These are phyloP conservation scores for Geranomyces variabilis DNA, from an alignment of 192 early-diverging fungal species.

Conservation along the genomic window DNA sequence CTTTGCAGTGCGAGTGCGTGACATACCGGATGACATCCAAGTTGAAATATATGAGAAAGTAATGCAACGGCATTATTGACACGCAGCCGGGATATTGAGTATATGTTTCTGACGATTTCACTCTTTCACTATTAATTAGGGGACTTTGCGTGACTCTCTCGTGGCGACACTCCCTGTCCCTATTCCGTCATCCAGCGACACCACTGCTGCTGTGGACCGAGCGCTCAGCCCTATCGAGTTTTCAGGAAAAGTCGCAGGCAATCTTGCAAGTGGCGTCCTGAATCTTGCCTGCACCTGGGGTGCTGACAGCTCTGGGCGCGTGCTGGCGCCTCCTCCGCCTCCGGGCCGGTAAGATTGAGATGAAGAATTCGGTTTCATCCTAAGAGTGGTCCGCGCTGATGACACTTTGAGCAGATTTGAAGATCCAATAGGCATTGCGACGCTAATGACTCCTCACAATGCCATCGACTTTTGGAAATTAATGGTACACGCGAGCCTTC, in stretches of 20 bases:
- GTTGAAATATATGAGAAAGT: conserved; percentile 53
- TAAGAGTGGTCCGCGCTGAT: too few relatives aligned
- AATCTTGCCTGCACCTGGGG: conserved; percentile 46
- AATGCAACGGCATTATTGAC: background rate
- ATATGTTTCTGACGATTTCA: too few relatives aligned
- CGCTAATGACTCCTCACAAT: conserved; percentile 28
- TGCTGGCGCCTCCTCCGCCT: conserved; percentile 1
- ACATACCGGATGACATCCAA: conserved; percentile 47
- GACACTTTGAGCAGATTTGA: too few relatives aligned
- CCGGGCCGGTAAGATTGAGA: too few relatives aligned
- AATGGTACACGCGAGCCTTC: conserved; percentile 27
- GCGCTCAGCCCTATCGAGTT: conserved; percentile 7
- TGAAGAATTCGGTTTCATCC: too few relatives aligned
- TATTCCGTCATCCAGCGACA: conserved; percentile 7
- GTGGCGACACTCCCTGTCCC: conserved; percentile 7
- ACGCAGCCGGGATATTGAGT: too few relatives aligned
- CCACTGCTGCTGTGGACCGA: background rate
- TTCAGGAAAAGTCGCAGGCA: conserved; percentile 34
- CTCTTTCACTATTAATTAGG: conserved; percentile 15
- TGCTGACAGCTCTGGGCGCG: conserved; percentile 30
- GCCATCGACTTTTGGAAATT: conserved; percentile 42
- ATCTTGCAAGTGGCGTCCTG: conserved; percentile 41
- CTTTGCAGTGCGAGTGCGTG: conserved; percentile 37
- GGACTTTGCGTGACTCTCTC: conserved; percentile 7
- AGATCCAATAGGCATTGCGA: conserved; percentile 30